phyloP scores from a whole-genome alignment of 1,284 basidiomycete species.

The Apiotrichum siamense region DNA sequence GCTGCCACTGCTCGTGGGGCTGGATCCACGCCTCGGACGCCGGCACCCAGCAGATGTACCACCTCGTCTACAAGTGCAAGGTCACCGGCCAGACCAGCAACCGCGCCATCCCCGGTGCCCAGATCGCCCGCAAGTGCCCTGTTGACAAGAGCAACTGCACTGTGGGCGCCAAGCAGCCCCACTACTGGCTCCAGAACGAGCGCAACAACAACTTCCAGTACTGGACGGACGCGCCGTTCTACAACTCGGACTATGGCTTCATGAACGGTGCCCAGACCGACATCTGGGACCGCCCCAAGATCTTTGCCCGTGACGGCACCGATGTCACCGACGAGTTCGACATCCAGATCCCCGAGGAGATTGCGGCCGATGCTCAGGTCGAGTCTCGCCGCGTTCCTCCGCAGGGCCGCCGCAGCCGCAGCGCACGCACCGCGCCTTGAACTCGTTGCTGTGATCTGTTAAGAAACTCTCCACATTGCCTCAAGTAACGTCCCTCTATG shows the following conservation, averaged over 20 bases:
- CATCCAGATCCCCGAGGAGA: background rate
- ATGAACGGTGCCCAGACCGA: slow-evolving; percentile 48
- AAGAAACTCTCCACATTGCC: no score
- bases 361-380: background rate
- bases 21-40: slow-evolving; percentile 53
- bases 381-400: background rate
- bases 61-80: slow-evolving; percentile 24
- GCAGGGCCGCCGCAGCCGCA: background rate
- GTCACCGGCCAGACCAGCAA: slow-evolving; percentile 37
- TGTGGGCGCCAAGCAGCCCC: slow-evolving; percentile 21
- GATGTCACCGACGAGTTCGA: background rate
- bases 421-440: no score
- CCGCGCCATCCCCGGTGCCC: slow-evolving; percentile 27
- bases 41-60: slow-evolving; percentile 39
- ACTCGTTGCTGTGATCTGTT: no score
- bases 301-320: background rate
- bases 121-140: slow-evolving; percentile 8
- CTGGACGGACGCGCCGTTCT: slow-evolving; percentile 20
- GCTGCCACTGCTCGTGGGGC: slow-evolving; percentile 64
- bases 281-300: slow-evolving; percentile 23
- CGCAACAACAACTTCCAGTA: slow-evolving; percentile 54
- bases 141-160: slow-evolving; percentile 29
- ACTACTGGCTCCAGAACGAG: slow-evolving; percentile 8
- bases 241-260: slow-evolving; percentile 44
- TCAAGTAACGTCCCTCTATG: no score